Evolutionary conservation across 1,284 basidiomycete genomes (phyloP).

Genomic region (Cutaneotrichosporon dermatis): DNA sequence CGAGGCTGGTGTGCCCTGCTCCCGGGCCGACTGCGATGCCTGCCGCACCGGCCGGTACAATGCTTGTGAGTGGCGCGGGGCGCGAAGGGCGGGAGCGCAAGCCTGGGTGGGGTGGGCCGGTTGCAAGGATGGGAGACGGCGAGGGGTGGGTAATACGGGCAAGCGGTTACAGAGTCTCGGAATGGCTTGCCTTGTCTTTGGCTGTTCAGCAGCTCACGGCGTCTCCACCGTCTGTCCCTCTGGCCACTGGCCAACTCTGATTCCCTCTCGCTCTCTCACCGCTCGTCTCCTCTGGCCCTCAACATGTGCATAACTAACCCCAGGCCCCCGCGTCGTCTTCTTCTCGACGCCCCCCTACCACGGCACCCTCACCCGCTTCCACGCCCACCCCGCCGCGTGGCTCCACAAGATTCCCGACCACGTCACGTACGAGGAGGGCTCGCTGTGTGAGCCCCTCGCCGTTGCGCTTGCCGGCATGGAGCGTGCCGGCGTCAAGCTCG

Average conservation of each 20-base stretch:
- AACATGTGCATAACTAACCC: too few relatives aligned
- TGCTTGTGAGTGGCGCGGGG: constrained; percentile 41
- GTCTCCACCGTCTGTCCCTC: too few relatives aligned
- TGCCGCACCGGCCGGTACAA: constrained; percentile 56
- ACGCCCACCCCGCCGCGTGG: constrained; percentile 55
- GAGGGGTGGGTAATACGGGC: too few relatives aligned
- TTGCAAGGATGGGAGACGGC: too few relatives aligned
- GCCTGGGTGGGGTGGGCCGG: too few relatives aligned
- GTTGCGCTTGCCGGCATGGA: constrained; percentile 56
- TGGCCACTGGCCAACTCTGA: too few relatives aligned
- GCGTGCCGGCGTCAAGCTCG: constrained; percentile 51
- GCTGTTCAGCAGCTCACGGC: too few relatives aligned
- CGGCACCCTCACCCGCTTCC: constrained; percentile 52
- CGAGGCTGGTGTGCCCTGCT: constrained; percentile 55
- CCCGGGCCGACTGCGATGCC: constrained; percentile 50
- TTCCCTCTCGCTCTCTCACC: too few relatives aligned
- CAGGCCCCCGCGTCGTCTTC: constrained; percentile 51
- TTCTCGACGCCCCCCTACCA: constrained; percentile 54
- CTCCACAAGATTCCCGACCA: constrained; percentile 54
- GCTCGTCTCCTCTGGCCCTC: too few relatives aligned
- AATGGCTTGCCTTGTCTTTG: too few relatives aligned
- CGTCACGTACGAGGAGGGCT: constrained; percentile 54
- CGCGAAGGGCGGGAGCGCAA: too few relatives aligned
- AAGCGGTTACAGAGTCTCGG: too few relatives aligned
- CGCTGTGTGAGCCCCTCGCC: constrained; percentile 53